Base-by-base conservation (phyloP, 176 grass and related monocot genomes). In the Lolium perenne region DNA sequence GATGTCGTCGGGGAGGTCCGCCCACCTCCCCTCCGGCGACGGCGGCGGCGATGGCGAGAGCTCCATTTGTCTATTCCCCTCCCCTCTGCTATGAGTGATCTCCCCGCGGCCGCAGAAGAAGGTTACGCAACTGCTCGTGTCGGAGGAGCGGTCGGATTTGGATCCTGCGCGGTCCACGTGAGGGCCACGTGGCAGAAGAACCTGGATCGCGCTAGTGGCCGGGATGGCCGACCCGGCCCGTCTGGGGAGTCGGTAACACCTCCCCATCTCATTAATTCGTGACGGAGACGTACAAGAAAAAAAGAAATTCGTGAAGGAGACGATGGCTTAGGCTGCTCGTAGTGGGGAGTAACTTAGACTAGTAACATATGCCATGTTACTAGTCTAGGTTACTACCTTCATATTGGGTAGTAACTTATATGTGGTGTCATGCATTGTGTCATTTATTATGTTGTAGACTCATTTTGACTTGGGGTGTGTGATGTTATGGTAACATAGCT, bases 1-100 rank as follows among this genome's bases (percentile, higher is more conserved):
- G 74, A 94, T 58, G 62, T 94, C 93, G n/a, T 79, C 82, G 18
- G 85, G 87, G 17, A 92, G 87, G 10, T 81, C 74, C 10, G 63
- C 53, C 87, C 78, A 90, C 43, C 87, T 82, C 51, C 73, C 76
- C 15, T 60, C 83, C 73, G 73, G 55, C 56, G 74, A 2, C 40
- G 81, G 58, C 54, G 79, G 41, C 32, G 2, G 32, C 62, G 86
- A 21, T 12, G 60, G 29, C 54, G 79, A 50, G 78, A 86, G 71
- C 58, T 50, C 82, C 87, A 89, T 89, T 85, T 25, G 40, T 25
- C 50, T n/a, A 16, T 55, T 83, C 23, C 87, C 12, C 81, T 51
- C 38, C 29, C 4, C 78, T 25, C 64, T 81, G 71, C 78, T 25
- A 13, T 8, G 50, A 53, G 20, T 13, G 70, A 48, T 49, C 46